phyloP scores from a whole-genome alignment of 352 stramenopile genomes.

The Hyaloperonospora arabidopsidis region DNA sequence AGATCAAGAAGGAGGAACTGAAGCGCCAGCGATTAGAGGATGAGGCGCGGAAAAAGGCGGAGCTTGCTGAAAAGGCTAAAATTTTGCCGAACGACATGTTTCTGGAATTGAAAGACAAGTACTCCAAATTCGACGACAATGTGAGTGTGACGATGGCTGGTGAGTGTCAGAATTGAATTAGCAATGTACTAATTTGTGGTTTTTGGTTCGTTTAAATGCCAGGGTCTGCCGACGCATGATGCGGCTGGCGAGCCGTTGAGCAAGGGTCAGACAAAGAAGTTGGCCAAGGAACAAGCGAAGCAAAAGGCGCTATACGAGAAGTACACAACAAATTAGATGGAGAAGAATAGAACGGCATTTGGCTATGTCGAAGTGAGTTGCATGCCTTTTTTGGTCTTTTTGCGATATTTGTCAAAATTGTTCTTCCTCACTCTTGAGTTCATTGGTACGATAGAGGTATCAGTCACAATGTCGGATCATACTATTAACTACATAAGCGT shows the following conservation, averaged over 20 bases:
- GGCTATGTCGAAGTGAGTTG: background rate
- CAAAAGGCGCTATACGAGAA: conserved; percentile 90
- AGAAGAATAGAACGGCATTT: background rate
- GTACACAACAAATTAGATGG: conserved; percentile 35
- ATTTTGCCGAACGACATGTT: conserved; percentile 92
- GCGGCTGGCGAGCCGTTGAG: conserved; percentile 88
- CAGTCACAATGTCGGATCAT: too few relatives aligned
- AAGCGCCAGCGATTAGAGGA: conserved; percentile 67
- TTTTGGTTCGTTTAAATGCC: conserved; percentile 5
- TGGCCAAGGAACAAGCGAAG: conserved; percentile 94
- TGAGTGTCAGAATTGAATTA: background rate
- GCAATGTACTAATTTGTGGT: conserved; percentile 6
- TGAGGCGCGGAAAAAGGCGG: conserved; percentile 65
- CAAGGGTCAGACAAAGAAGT: conserved; percentile 95
- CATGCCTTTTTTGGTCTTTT: background rate
- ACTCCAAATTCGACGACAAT: conserved; percentile 87
- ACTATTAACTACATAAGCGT: too few relatives aligned
- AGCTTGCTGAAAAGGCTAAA: conserved; percentile 82
- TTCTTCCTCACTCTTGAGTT: too few relatives aligned
- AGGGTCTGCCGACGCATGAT: conserved; percentile 93
- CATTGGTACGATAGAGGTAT: too few relatives aligned
- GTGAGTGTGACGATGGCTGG: conserved; percentile 23
- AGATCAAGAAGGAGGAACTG: conserved; percentile 71
- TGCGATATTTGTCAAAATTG: too few relatives aligned
- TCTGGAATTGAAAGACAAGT: conserved; percentile 76